phyloP scores from a whole-genome alignment of 352 stramenopile genomes.

The Globisporangium orthogonon region DNA sequence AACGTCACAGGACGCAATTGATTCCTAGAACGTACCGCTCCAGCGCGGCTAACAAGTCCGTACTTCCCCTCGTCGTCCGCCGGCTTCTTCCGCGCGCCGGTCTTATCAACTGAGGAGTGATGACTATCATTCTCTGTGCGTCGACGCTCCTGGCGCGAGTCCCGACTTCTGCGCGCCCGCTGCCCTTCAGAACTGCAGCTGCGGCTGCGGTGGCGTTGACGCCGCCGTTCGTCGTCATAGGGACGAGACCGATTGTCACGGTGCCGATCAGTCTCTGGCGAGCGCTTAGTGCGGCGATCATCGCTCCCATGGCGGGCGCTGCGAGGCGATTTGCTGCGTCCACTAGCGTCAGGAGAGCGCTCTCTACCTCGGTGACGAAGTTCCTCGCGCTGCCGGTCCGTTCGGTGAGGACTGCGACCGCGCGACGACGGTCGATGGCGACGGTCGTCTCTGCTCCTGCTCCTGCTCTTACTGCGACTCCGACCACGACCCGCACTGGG shows the following conservation, averaged over 20 bases:
- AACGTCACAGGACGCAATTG: no score
- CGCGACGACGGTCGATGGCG: not conserved
- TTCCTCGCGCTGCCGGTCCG: not conserved
- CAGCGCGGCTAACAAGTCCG: conserved; percentile 48
- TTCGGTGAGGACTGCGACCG: not conserved
- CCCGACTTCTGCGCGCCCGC: not conserved
- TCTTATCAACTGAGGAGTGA: not conserved
- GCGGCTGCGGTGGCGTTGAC: not conserved
- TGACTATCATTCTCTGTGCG: not conserved
- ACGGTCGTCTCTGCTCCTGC: not conserved
- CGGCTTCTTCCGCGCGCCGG: conserved; percentile 16
- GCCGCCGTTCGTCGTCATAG: not conserved
- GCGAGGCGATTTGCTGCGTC: not conserved
- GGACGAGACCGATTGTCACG: conserved; percentile 1
- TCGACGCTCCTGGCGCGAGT: not conserved
- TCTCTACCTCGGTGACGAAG: not conserved
- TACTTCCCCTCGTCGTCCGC: conserved; percentile 40
- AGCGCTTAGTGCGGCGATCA: not conserved
- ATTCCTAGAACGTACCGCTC: conserved; percentile 27
- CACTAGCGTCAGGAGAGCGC: not conserved
- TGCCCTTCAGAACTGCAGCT: not conserved
- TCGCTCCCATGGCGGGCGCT: not conserved
- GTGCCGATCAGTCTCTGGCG: not conserved
- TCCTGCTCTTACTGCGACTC: conserved; percentile 2
- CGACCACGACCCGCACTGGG: not conserved